phyloP scores from a whole-genome alignment of 352 stramenopile species.

The Globisporangium uncinulatum region DNA sequence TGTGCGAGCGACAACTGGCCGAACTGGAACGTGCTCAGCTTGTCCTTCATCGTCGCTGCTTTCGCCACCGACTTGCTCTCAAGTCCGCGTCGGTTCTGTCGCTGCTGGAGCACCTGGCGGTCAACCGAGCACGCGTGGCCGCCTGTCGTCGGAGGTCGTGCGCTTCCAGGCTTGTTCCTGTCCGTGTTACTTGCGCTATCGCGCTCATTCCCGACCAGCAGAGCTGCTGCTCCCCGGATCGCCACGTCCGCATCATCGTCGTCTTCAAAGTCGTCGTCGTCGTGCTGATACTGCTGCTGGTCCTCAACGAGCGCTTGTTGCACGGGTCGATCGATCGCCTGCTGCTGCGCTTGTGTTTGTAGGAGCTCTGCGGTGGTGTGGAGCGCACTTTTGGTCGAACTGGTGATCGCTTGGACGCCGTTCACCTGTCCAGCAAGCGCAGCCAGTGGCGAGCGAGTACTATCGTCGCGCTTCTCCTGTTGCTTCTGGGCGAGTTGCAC shows the following conservation, averaged over 20 bases:
- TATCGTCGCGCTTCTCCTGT: slow-evolving; percentile 5
- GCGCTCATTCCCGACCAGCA: slow-evolving; percentile 2
- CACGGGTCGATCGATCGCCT: slow-evolving; percentile 25
- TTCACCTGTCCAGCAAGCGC: slow-evolving; percentile 29
- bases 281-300: slow-evolving; percentile 31
- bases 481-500: slow-evolving; percentile 16
- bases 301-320: slow-evolving; percentile 32
- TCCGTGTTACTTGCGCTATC: not conserved
- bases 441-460: slow-evolving; percentile 9
- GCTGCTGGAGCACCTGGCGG: slow-evolving; percentile 29
- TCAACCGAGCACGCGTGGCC: slow-evolving; percentile 17
- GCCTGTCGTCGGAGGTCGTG: not conserved
- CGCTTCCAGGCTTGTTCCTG: not conserved
- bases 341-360: slow-evolving; percentile 12
- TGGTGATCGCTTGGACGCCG: slow-evolving; percentile 20
- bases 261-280: slow-evolving; percentile 45
- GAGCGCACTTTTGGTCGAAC: slow-evolving; percentile 22
- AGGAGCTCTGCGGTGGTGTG: slow-evolving; percentile 20
- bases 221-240: slow-evolving; percentile 9
- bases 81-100: slow-evolving; percentile 14
- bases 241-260: slow-evolving; percentile 22
- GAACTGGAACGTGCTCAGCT: slow-evolving; percentile 57
- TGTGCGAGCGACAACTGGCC: slow-evolving; percentile 55
- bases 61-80: slow-evolving; percentile 22
- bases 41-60: slow-evolving; percentile 39